These are phyloP conservation scores for Rhodotorula sp. DNA, from an alignment of 1,284 basidiomycete species.

Conservation along the genomic window DNA sequence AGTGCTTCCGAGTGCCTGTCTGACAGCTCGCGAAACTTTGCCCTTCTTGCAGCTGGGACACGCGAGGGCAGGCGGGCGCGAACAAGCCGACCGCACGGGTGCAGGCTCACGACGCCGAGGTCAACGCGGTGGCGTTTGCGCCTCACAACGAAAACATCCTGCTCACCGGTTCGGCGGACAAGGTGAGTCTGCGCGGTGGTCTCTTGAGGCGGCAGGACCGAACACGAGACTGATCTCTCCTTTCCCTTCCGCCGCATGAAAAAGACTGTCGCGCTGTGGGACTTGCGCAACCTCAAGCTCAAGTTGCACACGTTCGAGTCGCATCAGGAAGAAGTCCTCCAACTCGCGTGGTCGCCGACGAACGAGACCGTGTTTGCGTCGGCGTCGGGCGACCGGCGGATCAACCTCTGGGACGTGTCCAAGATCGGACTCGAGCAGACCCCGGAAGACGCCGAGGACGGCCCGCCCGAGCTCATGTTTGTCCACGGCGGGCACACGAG, in stretches of 20 bases:
- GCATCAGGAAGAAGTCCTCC: conserved; percentile 92
- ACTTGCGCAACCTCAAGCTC: conserved; percentile 75
- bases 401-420: conserved; percentile 94
- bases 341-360: conserved; percentile 92
- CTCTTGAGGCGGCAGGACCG: neutral
- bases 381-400: conserved; percentile 84
- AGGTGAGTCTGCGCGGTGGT: conserved; percentile 57
- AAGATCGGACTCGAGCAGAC: conserved; percentile 94
- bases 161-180: conserved; percentile 90
- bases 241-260: neutral
- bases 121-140: conserved; percentile 87
- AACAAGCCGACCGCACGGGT: conserved; percentile 69
- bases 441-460: conserved; percentile 96
- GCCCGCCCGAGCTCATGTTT: conserved; percentile 87
- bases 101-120: conserved; percentile 85
- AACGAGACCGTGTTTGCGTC: conserved; percentile 87
- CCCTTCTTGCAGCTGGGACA: conserved; percentile 77
- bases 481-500: conserved; percentile 65
- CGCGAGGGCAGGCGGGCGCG: conserved; percentile 60
- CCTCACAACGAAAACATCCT: conserved; percentile 80
- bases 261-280: conserved; percentile 85
- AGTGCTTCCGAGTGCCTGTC: neutral
- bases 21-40: too few relatives aligned
- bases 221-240: neutral
- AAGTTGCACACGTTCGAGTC: conserved; percentile 88